Conservation (phyloP, 2,329 filamentous ascomycete species). For the Alternaria hordeiaustralica region DNA sequence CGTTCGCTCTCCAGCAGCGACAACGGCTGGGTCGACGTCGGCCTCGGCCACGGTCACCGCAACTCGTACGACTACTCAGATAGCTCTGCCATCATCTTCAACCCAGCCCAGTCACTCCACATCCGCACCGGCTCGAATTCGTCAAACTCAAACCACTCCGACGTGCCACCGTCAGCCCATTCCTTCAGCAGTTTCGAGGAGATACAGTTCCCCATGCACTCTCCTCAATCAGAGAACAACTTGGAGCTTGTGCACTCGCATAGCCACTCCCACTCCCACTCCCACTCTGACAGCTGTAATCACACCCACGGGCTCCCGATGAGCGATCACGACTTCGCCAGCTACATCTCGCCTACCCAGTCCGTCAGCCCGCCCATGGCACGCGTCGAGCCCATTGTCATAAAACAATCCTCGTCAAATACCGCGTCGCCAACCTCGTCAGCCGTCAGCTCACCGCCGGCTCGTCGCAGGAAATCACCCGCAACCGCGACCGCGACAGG, state of each 20-base stretch:
- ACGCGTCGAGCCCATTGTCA: conserved; percentile 71
- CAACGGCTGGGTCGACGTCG: conserved; percentile 82
- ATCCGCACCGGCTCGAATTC: conserved; percentile 87
- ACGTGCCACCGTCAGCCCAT: conserved; percentile 62
- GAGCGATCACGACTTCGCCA: conserved; percentile 40
- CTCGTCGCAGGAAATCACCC: conserved; percentile 75
- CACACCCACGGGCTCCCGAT: conserved; percentile 32
- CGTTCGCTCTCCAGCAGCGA: conserved; percentile 85
- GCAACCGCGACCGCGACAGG: conserved; percentile 69
- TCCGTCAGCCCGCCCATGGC: conserved; percentile 72
- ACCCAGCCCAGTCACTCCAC: conserved; percentile 88
- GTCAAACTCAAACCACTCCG: conserved; percentile 77
- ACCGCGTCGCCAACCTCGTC: conserved; percentile 66
- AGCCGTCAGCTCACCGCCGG: conserved; percentile 62
- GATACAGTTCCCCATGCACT: conserved; percentile 74
- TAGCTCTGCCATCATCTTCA: conserved; percentile 73
- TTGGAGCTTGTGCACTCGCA: conserved; percentile 36
- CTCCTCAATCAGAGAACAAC: conserved; percentile 73
- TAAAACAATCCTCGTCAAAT: conserved; percentile 68
- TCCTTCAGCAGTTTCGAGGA: conserved; percentile 86
- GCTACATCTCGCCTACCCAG: conserved; percentile 53
- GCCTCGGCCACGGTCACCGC: conserved; percentile 59
- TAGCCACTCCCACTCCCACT: conserved; percentile 19
- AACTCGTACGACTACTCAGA: conserved; percentile 74
- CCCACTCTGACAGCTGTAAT: conserved; percentile 36